phyloP scores from a whole-genome alignment of 805 yeast species.

The Starmerella gropengiesseri region DNA sequence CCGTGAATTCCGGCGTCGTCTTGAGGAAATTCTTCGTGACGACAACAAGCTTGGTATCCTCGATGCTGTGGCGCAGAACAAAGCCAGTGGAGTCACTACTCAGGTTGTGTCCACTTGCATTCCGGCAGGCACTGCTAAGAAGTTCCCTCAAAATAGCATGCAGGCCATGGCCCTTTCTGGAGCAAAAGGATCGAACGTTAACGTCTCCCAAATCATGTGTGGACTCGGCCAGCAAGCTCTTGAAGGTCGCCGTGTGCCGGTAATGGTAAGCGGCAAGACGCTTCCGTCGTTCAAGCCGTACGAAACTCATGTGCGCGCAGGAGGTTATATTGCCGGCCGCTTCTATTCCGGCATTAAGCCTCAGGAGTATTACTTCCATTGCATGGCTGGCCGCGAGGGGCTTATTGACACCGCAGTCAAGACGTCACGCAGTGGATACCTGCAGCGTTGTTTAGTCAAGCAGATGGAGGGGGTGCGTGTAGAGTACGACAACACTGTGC shows the following conservation, averaged over 20 bases:
- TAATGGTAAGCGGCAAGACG: constrained; percentile 97
- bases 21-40: constrained; percentile 92
- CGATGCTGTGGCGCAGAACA: constrained; percentile 90
- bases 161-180: constrained; percentile 99
- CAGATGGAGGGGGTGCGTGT: constrained; percentile 96
- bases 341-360: constrained; percentile 97
- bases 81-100: constrained; percentile 86
- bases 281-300: constrained; percentile 92
- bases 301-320: constrained; percentile 96
- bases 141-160: constrained; percentile 93
- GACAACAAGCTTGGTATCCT: constrained; percentile 82
- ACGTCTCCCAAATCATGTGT: constrained; percentile 99
- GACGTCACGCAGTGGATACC: constrained; percentile 94
- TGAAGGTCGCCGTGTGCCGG: constrained; percentile 99
- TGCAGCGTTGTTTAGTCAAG: constrained; percentile 96
- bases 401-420: constrained; percentile 98
- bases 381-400: constrained; percentile 99
- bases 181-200: constrained; percentile 97
- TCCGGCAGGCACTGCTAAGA: constrained; percentile 91
- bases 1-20: constrained; percentile 69
- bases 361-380: constrained; percentile 98
- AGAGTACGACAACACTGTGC: constrained; percentile 85
- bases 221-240: constrained; percentile 96
- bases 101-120: constrained; percentile 88
- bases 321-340: constrained; percentile 94